Conservation (phyloP, 164 flowering plant species). For the Vitis rotundifolia region DNA sequence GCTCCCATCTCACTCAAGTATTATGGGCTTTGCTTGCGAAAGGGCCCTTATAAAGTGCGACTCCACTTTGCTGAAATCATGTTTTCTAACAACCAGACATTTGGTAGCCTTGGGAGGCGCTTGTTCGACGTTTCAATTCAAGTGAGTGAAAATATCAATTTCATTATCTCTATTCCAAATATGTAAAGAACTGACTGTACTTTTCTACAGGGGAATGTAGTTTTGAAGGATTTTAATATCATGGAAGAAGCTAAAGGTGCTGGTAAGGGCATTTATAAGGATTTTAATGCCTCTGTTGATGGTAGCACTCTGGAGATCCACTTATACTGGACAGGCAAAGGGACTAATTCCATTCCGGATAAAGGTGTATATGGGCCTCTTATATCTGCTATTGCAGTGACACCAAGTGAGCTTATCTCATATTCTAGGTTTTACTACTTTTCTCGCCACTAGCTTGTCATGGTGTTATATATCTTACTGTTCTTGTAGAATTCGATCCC, state of each 20-base stretch:
- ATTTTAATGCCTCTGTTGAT: constrained; percentile 33
- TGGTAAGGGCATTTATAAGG: constrained; percentile 31
- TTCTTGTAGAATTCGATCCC: constrained; percentile 55
- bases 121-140: constrained; percentile 79
- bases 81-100: constrained; percentile 48
- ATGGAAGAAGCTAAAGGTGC: constrained; percentile 57
- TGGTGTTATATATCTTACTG: neutral
- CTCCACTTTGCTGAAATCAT: constrained; percentile 88
- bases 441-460: neutral
- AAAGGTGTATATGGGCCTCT: constrained; percentile 85
- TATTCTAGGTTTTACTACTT: neutral
- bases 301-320: constrained; percentile 69
- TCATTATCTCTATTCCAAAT: neutral
- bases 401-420: constrained; percentile 37
- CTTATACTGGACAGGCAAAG: constrained; percentile 83
- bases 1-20: too few relatives aligned
- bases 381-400: constrained; percentile 74
- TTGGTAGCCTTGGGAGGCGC: constrained; percentile 59
- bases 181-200: neutral
- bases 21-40: constrained; percentile 68
- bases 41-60: constrained; percentile 40
- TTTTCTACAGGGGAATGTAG: constrained; percentile 18
- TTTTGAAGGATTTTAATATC: constrained; percentile 57
- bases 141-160: constrained; percentile 32
- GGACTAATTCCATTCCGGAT: constrained; percentile 63